Base-by-base conservation (phyloP, 352 stramenopile genomes). In the Phytophthora vignae region DNA sequence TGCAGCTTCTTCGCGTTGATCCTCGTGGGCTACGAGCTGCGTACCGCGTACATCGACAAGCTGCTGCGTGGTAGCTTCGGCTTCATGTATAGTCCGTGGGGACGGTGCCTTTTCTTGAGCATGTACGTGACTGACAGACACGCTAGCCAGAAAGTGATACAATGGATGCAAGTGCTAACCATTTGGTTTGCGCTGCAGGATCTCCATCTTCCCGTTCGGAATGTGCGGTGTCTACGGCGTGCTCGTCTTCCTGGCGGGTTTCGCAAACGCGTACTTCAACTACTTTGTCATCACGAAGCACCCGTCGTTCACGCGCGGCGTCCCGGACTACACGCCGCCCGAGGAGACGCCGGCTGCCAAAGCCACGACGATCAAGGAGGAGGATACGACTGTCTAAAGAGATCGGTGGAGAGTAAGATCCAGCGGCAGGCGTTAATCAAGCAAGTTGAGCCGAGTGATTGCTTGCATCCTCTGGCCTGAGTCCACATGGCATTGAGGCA, bases 231-330 rank as follows among this genome's bases (percentile, higher is more conserved):
- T 91, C 25, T 95, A 97, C 74, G 90, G 90, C 50, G 76, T 94
- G 56, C 72, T 96, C 11, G 83, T 95, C 64, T 92, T 88, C 60
- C 74, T 97, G 25, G 42, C 75, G 40, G 90, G 88, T 27, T 97
- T 96, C 54, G 64, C 81, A 52, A 95, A 97, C 65, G 88, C 87
- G n/a, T 95, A 95, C 77, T 95, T 96, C 68, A 96, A 96, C 78
- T 96, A 90, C 76, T 96, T 90, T 71, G 89, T 95, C 66, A 96
- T 96, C 81, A 95, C 81, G 72, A 95, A 94, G 81, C 87, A 94
- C 69, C 89, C 89, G 50, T 95, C 87, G 6, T 96, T 96, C 77
- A 93, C 89, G 49, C 88, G 89, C 25, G 89, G 89, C 7, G 74
- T 96, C 29, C 89, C 89, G 40, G 87, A 96, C 69, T 96, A 96